phyloP scores from a whole-genome alignment of 371 early-diverging fungal species.

The Rhizopus sp. region DNA sequence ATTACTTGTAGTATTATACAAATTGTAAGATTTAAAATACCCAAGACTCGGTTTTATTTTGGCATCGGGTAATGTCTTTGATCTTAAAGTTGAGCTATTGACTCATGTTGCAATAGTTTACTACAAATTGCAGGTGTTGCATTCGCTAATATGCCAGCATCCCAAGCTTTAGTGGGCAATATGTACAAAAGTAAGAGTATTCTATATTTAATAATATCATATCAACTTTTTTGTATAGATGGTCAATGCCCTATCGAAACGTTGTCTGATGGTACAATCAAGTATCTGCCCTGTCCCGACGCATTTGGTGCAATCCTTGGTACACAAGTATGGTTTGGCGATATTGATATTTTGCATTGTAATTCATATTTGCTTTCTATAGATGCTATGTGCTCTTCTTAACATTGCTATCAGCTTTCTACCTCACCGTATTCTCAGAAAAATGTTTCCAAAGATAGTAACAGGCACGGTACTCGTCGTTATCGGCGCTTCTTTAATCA shows the following conservation, averaged over 20 bases:
- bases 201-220: constrained; percentile 9
- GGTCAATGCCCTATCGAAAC: constrained; percentile 51
- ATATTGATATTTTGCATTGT: too few species aligned
- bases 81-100: neutral
- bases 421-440: constrained; percentile 51
- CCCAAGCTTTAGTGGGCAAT: constrained; percentile 35
- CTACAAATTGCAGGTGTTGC: constrained; percentile 42
- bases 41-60: constrained; percentile 47
- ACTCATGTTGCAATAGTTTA: constrained; percentile 29
- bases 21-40: constrained; percentile 49
- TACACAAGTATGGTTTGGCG: constrained; percentile 30
- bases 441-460: constrained; percentile 56
- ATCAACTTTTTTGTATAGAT: constrained; percentile 15
- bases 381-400: constrained; percentile 49
- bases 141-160: constrained; percentile 41
- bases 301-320: constrained; percentile 61
- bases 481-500: constrained; percentile 52
- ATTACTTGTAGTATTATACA: constrained; percentile 44
- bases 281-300: constrained; percentile 52
- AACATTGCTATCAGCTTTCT: constrained; percentile 50
- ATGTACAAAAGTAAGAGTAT: constrained; percentile 44
- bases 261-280: constrained; percentile 39
- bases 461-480: constrained; percentile 53
- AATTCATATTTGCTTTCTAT: neutral
- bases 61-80: constrained; percentile 22